Conservation (phyloP, 352 stramenopile species). For the Phytophthora cajani region DNA sequence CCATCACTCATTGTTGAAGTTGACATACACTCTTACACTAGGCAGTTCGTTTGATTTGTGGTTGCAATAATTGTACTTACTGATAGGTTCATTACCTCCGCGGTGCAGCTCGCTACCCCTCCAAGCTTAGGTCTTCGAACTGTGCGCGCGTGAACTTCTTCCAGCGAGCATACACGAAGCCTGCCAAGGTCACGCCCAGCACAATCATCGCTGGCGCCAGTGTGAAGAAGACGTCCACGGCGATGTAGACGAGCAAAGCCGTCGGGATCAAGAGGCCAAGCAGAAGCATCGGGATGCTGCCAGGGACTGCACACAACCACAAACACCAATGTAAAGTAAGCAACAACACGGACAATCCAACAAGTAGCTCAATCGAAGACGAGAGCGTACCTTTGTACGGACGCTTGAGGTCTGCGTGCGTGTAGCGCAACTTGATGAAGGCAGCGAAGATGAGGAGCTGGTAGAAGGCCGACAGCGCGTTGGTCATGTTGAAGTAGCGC, state of each 20-base stretch:
- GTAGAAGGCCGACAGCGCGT: conserved; percentile 89
- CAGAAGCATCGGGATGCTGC: conserved; percentile 41
- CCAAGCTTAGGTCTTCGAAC: conserved; percentile 41
- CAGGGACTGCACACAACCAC: conserved; percentile 35
- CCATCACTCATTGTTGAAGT: conserved; percentile 2
- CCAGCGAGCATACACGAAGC: conserved; percentile 45
- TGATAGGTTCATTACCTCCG: conserved; percentile 1
- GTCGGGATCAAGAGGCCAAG: conserved; percentile 44
- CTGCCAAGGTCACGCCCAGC: conserved; percentile 39
- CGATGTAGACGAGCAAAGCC: conserved; percentile 53
- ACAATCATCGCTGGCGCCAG: conserved; percentile 52
- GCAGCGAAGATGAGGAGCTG: conserved; percentile 90
- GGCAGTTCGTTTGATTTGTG: conserved; percentile 5
- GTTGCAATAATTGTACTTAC: conserved; percentile 21
- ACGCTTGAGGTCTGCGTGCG: conserved; percentile 42
- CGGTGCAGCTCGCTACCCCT: conserved; percentile 13
- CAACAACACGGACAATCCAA: not conserved
- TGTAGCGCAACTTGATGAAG: conserved; percentile 90
- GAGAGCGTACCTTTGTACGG: conserved; percentile 47
- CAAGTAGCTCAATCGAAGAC: not conserved
- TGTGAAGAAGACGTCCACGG: conserved; percentile 55
- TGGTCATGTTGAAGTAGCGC: conserved; percentile 87
- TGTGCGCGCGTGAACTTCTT: conserved; percentile 57
- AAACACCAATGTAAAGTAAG: no score
- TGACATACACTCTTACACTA: conserved; percentile 6